Evolutionary conservation across 1,139 yeast species (phyloP).

Genomic region (Spathaspora sp.): DNA sequence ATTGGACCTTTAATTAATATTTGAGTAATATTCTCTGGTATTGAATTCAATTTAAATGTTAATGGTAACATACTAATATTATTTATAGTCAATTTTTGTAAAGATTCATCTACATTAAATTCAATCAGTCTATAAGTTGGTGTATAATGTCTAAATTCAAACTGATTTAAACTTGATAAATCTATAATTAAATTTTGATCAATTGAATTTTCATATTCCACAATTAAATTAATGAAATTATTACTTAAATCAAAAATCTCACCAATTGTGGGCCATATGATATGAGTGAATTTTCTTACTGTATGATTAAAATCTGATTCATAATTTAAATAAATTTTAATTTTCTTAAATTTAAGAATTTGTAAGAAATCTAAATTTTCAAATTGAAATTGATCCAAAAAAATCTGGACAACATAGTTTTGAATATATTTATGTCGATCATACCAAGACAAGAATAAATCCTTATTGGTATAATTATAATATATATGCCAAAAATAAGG

Average conservation of each 20-base stretch:
- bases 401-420: constrained; percentile 10
- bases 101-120: neutral
- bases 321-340: constrained; percentile 11
- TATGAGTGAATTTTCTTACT: constrained; percentile 9
- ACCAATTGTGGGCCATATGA: constrained; percentile 10
- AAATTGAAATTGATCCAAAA: constrained; percentile 10
- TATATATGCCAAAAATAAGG: constrained; percentile 12
- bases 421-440: constrained; percentile 6
- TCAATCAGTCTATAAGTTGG: constrained; percentile 7
- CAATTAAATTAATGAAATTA: constrained; percentile 7
- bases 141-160: constrained; percentile 10
- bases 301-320: constrained; percentile 10
- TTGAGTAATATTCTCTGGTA: constrained; percentile 1
- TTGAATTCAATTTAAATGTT: constrained; percentile 1
- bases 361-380: constrained; percentile 6
- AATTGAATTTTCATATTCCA: constrained; percentile 11
- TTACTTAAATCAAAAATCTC: constrained; percentile 8
- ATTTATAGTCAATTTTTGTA: constrained; percentile 7
- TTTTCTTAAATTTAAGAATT: constrained; percentile 6
- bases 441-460: constrained; percentile 8
- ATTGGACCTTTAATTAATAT: constrained; percentile 8
- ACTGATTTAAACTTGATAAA: constrained; percentile 5
- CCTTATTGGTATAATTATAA: constrained; percentile 7
- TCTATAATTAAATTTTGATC: constrained; percentile 7
- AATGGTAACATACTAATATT: constrained; percentile 10